These are phyloP conservation scores for Sanghuangporus weigelae DNA, from an alignment of 1,284 basidiomycete genomes.

Conservation along the genomic window DNA sequence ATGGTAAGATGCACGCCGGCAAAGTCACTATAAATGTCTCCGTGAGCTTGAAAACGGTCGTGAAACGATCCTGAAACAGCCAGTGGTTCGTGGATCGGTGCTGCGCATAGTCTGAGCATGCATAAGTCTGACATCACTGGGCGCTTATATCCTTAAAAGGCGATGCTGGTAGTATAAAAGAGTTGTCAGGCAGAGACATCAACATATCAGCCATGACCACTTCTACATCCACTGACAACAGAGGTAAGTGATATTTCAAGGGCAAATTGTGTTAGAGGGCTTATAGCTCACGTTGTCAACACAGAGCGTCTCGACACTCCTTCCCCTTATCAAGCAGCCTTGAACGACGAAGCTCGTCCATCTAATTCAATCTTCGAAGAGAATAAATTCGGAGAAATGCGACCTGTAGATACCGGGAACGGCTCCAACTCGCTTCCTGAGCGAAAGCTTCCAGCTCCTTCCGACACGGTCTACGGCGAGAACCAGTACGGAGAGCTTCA, in stretches of 20 bases:
- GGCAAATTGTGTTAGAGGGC: background rate
- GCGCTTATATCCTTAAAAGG: background rate
- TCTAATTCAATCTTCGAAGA: conserved; percentile 9
- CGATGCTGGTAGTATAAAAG: background rate
- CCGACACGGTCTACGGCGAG: background rate
- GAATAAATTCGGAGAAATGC: conserved; percentile 13
- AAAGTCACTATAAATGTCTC: background rate
- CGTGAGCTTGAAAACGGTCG: background rate
- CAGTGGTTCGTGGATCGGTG: background rate
- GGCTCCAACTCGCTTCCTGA: background rate
- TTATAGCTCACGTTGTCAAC: background rate
- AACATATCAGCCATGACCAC: background rate
- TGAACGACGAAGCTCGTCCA: background rate
- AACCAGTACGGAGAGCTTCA: conserved; percentile 10
- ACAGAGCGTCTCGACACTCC: background rate
- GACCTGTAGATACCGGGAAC: background rate
- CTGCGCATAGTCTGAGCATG: background rate
- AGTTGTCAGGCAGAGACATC: background rate
- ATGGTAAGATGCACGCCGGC: background rate
- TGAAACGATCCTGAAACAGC: background rate
- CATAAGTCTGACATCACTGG: background rate
- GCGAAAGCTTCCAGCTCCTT: background rate
- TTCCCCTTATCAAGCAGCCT: background rate
- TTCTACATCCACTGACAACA: background rate
- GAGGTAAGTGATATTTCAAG: background rate